Percentiles rank a stretch among this genome's conserved stretches.
These are phyloP conservation scores for Tulasnella sp. DNA, from an alignment of 768 basidiomycete species.

Conservation along the genomic window DNA sequence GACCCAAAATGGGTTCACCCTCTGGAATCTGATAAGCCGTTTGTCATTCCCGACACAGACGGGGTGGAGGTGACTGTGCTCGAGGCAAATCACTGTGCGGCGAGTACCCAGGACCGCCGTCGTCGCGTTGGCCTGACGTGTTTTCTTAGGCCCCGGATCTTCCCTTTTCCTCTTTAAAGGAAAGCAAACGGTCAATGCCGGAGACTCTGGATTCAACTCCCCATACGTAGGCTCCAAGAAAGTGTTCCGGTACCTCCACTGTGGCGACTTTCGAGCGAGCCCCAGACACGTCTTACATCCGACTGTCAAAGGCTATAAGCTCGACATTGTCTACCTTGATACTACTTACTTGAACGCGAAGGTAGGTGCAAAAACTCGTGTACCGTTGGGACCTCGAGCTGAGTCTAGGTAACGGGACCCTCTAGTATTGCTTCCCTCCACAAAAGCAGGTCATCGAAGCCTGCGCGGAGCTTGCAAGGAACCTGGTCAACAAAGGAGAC, in stretches of 20 bases:
- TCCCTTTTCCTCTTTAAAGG: slow-evolving; percentile 94
- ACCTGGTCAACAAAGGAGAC: slow-evolving; percentile 42
- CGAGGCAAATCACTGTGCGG: slow-evolving; percentile 91
- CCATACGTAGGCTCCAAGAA: slow-evolving; percentile 63
- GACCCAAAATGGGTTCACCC: slow-evolving; percentile 86
- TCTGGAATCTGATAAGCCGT: slow-evolving; percentile 74
- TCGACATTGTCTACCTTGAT: slow-evolving; percentile 90
- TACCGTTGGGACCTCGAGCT: background rate
- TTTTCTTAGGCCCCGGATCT: slow-evolving; percentile 67
- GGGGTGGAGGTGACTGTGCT: slow-evolving; percentile 89
- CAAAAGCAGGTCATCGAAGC: slow-evolving; percentile 92
- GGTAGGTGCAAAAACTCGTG: slow-evolving; percentile 40
- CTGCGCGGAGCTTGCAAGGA: slow-evolving; percentile 75
- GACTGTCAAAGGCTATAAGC: slow-evolving; percentile 68
- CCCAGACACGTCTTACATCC: slow-evolving; percentile 86
- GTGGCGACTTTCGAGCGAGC: slow-evolving; percentile 89
- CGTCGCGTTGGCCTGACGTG: background rate
- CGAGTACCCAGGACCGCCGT: background rate
- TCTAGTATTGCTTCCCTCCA: slow-evolving; percentile 87
- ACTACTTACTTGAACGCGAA: slow-evolving; percentile 93
- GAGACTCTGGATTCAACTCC: slow-evolving; percentile 74
- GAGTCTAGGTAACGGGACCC: background rate
- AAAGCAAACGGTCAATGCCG: slow-evolving; percentile 80
- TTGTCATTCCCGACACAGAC: slow-evolving; percentile 70
- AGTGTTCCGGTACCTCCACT: slow-evolving; percentile 87